Evolutionary conservation across 306 rosid species (phyloP), one percentile per base, ranked within the genome.

Genomic region (Quillaja saponaria): DNA sequence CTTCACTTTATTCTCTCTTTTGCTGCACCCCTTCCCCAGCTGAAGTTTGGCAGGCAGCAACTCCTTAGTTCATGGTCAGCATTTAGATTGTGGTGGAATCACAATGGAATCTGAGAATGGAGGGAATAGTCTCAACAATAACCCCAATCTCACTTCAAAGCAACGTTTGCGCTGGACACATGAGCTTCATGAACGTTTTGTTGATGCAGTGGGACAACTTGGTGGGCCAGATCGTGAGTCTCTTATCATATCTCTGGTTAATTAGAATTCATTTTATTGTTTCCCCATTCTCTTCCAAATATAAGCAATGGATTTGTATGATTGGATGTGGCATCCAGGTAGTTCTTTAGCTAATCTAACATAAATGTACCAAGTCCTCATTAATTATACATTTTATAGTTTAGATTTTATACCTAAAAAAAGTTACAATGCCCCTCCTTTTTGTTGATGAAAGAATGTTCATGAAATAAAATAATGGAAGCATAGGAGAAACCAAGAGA

Each of bases 211-310:
- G 66, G 87, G 86, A 67, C 96, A 92, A 71, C 99, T 92, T 64
- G 99, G 99, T 13, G 99, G 99, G 42, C 96, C 99, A 61, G 99
- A 92, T 76, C 90, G 99, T 92, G 87, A 89, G 99, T 86, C 67
- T 68, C 66, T 59, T 55, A 45, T 44, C 68, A 16, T 65, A 3
- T 50, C 33, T 71, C 49, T 72, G 63, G 53, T 58, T 69, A 46
- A 54, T 67, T 75, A n/a, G 66, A 31, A 49, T 49, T 34, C 55
- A 47, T 51, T 46, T 46, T 42, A 62, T 65, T 53, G 2, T 41
- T 57, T 39, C 49, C 48, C 38, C 56, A 13, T 61, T 25, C 42
- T 61, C 17, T 16, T 10, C 13, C 3, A 13, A 49, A 13, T 38
- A 20, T 48, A 25, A 72, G 55, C 49, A 25, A 39, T 53, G n/a